Evolutionary conservation across 2,329 filamentous ascomycete species (phyloP).

Genomic region (Ophiocordyceps camponoti-saundersi): DNA sequence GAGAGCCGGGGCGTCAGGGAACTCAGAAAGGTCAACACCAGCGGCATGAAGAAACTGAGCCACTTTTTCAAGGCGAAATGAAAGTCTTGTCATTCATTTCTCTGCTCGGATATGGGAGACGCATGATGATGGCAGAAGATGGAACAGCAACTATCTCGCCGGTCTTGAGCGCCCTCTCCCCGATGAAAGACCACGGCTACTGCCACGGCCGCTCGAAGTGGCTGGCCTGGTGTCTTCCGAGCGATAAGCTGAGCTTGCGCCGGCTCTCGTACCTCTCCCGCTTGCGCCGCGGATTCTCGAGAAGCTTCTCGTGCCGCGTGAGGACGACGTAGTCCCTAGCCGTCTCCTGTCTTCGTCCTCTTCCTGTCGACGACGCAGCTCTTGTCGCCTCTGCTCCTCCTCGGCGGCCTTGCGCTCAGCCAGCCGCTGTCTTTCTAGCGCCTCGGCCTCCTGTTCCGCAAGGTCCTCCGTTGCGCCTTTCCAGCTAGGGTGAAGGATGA

Average conservation of each 20-base stretch:
- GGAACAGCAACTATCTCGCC: slow-evolving; percentile 8
- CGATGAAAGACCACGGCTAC: slow-evolving; percentile 16
- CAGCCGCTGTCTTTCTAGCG: slow-evolving; percentile 53
- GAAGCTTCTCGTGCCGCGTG: slow-evolving; percentile 13
- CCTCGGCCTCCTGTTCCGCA: slow-evolving; percentile 72
- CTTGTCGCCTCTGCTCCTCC: slow-evolving; percentile 61
- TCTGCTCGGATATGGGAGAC: neutral
- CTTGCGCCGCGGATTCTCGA: slow-evolving; percentile 12
- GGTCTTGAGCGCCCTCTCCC: slow-evolving; percentile 16
- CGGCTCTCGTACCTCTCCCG: slow-evolving; percentile 11
- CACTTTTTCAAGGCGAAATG: slow-evolving; percentile 70
- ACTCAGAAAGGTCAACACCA: slow-evolving; percentile 77
- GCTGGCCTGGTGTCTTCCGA: slow-evolving; percentile 11
- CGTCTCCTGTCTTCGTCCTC: slow-evolving; percentile 34
- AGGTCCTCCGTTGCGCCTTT: slow-evolving; percentile 78
- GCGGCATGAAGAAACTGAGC: slow-evolving; percentile 94
- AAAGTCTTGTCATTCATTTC: neutral
- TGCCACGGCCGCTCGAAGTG: slow-evolving; percentile 14
- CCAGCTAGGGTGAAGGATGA: slow-evolving; percentile 80
- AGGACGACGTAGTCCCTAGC: slow-evolving; percentile 10
- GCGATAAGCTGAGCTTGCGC: slow-evolving; percentile 10
- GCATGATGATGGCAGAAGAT: neutral
- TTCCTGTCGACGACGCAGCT: slow-evolving; percentile 44
- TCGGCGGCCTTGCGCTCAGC: slow-evolving; percentile 62
- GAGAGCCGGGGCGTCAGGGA: slow-evolving; percentile 63